These are phyloP conservation scores for Debaryomycetaceae sp. DNA, from an alignment of 1,139 yeast species.

Conservation along the genomic window DNA sequence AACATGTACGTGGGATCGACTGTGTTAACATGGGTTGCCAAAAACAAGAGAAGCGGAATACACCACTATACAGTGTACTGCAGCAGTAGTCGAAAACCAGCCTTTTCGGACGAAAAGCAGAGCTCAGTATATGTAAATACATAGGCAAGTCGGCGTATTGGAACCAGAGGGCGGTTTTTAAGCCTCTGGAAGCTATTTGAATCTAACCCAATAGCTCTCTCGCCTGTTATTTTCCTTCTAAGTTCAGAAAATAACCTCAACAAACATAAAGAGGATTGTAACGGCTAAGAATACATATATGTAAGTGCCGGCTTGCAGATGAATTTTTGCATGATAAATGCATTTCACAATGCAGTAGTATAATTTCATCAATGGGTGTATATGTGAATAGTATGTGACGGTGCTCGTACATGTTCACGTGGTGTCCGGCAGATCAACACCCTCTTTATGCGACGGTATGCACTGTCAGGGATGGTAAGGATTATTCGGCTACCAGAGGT, in stretches of 20 bases:
- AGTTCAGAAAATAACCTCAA: background rate
- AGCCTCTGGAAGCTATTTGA: too few relatives aligned
- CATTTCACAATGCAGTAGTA: background rate
- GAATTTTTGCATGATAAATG: background rate
- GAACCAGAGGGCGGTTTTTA: too few relatives aligned
- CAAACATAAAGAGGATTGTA: background rate
- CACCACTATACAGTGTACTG: background rate
- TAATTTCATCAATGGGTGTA: background rate
- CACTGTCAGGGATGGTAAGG: too few relatives aligned
- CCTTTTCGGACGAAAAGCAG: too few relatives aligned
- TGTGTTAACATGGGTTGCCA: background rate
- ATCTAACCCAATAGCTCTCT: too few relatives aligned
- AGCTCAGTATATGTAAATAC: too few relatives aligned
- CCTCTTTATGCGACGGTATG: background rate
- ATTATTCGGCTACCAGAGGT: too few relatives aligned
- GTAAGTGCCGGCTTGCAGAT: background rate
- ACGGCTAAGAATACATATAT: background rate
- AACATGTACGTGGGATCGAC: background rate
- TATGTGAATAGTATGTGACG: background rate
- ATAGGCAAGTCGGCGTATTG: too few relatives aligned
- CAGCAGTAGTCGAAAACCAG: too few relatives aligned
- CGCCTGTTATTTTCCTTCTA: background rate
- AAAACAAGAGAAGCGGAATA: background rate
- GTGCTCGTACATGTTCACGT: background rate
- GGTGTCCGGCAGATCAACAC: background rate